Evolutionary conservation across 495 filamentous ascomycete genomes (phyloP).

Genomic region (Penicillium paradoxum): DNA sequence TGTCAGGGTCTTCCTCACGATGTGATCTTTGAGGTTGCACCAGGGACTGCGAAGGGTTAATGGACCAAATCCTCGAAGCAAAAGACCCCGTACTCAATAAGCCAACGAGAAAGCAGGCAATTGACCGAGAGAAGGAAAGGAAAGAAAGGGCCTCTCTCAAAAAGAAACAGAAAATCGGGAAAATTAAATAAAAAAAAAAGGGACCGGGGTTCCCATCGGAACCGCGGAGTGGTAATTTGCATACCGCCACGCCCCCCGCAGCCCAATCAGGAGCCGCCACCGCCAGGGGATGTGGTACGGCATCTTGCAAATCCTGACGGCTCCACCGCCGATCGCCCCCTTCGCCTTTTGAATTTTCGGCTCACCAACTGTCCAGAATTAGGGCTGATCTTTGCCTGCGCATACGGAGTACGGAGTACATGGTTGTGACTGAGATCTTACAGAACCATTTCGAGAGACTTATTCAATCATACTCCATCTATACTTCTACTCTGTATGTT

Average conservation of each 20-base stretch:
- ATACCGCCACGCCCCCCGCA: background rate
- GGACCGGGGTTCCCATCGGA: background rate
- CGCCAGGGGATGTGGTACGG: background rate
- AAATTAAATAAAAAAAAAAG: background rate
- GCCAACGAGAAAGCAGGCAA: constrained; percentile 9
- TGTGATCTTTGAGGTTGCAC: background rate
- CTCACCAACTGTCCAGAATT: constrained; percentile 1
- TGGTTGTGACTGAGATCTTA: no score
- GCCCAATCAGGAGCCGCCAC: background rate
- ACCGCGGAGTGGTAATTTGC: constrained; percentile 1
- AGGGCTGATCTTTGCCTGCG: constrained; percentile 3
- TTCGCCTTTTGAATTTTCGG: constrained; percentile 1
- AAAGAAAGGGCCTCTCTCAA: background rate
- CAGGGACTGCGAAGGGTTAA: background rate
- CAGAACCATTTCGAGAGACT: no score
- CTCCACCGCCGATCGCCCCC: background rate
- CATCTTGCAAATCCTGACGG: constrained; percentile 1
- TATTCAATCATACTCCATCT: background rate
- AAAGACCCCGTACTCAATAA: constrained; percentile 5
- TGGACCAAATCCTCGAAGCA: background rate
- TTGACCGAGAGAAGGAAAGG: background rate
- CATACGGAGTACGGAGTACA: no score
- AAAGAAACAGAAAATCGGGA: background rate
- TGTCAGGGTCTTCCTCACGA: background rate
- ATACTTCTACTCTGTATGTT: background rate